Conservation (phyloP, 2,329 filamentous ascomycete genomes). For the Myriosclerotinia duriaeana region DNA sequence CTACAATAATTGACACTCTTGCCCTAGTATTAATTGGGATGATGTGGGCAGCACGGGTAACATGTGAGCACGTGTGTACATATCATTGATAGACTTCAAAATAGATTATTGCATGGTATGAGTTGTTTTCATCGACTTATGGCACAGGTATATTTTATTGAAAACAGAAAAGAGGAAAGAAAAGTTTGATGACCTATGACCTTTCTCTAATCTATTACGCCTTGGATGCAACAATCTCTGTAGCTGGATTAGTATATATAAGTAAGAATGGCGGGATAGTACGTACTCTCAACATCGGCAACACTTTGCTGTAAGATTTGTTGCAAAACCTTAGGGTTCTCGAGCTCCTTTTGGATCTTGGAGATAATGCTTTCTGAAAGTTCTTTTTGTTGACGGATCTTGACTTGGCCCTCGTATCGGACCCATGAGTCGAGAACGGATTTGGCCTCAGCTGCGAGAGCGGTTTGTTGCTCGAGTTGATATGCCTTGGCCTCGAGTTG, state of each 20-base stretch:
- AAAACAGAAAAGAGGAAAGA: constrained; percentile 55
- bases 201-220: constrained; percentile 55
- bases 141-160: constrained; percentile 56
- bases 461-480: constrained; percentile 95
- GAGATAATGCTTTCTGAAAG: constrained; percentile 88
- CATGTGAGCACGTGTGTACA: not conserved
- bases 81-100: constrained; percentile 7
- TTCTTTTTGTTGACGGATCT: constrained; percentile 97
- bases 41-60: not conserved
- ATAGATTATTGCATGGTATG: constrained; percentile 8
- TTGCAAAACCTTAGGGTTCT: constrained; percentile 95
- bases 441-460: constrained; percentile 91
- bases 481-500: constrained; percentile 92
- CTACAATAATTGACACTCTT: not conserved
- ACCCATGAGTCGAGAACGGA: constrained; percentile 96
- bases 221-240: constrained; percentile 64
- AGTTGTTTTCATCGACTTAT: constrained; percentile 50
- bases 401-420: constrained; percentile 96
- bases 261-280: constrained; percentile 1
- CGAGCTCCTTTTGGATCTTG: constrained; percentile 98
- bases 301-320: constrained; percentile 98
- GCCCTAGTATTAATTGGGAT: not conserved
- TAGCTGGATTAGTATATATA: constrained; percentile 41
- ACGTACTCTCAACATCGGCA: constrained; percentile 89
- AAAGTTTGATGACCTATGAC: constrained; percentile 21